Evolutionary conservation across 129 eudicot genomes (phyloP).

Genomic region (Artemisia argyi): DNA sequence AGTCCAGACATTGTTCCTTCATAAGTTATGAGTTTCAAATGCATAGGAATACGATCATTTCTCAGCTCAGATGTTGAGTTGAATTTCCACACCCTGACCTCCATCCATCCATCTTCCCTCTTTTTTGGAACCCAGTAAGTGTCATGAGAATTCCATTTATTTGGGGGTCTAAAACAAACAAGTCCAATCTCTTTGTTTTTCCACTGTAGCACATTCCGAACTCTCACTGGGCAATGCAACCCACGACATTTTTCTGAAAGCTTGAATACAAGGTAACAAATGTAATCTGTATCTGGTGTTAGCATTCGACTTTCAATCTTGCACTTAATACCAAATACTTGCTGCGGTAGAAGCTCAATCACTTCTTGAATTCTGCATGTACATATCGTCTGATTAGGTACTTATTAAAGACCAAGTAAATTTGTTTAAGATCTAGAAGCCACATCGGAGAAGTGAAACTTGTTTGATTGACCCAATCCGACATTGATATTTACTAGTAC

Average conservation of each 20-base stretch:
- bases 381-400: no score
- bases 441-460: no score
- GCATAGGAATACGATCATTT: neutral
- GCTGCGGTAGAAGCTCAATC: conserved; percentile 22
- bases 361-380: no score
- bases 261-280: conserved; percentile 16
- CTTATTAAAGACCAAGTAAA: no score
- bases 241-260: conserved; percentile 14
- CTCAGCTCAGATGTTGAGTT: neutral
- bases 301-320: conserved; percentile 10
- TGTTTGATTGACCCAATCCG: no score
- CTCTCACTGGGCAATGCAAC: conserved; percentile 9
- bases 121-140: neutral
- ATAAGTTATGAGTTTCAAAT: neutral
- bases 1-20: neutral
- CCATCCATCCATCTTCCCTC: conserved; percentile 28
- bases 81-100: conserved; percentile 10
- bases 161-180: neutral
- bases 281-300: conserved; percentile 1
- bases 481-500: no score
- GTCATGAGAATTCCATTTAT: neutral
- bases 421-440: no score
- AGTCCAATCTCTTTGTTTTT: neutral
- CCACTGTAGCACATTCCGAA: neutral
- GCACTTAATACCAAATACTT: conserved; percentile 16